Evolutionary conservation across 2,329 filamentous ascomycete genomes (phyloP), one percentile per base, ranked within the genome.

Genomic region (Xylariales sp.): DNA sequence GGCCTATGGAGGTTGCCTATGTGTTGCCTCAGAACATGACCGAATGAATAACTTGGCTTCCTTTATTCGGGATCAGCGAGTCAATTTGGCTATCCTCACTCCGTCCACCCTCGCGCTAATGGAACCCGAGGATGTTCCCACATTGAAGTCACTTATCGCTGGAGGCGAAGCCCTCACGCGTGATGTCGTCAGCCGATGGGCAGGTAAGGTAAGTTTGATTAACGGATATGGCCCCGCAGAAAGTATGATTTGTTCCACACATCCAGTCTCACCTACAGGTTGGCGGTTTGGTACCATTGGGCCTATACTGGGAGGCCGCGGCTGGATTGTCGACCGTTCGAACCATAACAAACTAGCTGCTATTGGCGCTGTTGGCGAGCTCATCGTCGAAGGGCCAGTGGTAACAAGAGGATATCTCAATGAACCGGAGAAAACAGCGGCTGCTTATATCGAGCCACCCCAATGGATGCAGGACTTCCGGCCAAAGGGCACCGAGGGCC

Each of bases 371-470:
- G 70, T 80, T 9, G 81, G 80, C 10, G 80, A 82, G 67, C 74
- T 83, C 6, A 72, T 80, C 3, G 69, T 83, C 9, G 78, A 81
- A 64, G 81, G 81, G 1, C 78, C 76, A 16, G 70, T 76, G 1
- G 65, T 83, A 1, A 79, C 77, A 3, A 67, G 77, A 16, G 81
- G 78, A 23, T 84, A 84, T 62, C 71, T 83, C 2, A 77, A 80
- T n/a, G 78, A 81, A 23, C 76, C 76, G 0, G 74, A 77, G 16
- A 79, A 77, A 58, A 83, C 81, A 0, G 58, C 73, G 1, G 72
- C 72, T 5, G 65, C 74, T 1, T 83, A 82, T 65, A 73, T 83
- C 23, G 56, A 72, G 85, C 88, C 18, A 16, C 86, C 69, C 6
- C 4, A 12, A 5, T 71, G 69, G 69, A 62, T 76, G 14, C 69